phyloP scores from a whole-genome alignment of 1,284 basidiomycete species.

The Fomitopsis pinicola region DNA sequence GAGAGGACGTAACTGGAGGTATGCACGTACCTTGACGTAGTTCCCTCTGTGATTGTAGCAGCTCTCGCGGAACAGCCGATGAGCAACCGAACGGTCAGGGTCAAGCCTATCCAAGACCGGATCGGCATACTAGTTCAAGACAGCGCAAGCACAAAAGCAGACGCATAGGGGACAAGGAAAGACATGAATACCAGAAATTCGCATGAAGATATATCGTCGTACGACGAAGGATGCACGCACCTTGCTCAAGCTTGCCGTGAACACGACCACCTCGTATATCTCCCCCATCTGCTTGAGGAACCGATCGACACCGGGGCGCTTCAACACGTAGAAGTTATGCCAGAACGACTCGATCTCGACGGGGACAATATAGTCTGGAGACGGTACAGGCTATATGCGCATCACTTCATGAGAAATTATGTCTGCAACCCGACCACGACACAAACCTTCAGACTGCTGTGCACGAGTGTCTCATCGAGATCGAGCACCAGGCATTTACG shows the following conservation, averaged over 20 bases:
- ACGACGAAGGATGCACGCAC: slow-evolving; percentile 34
- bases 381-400: slow-evolving; percentile 74
- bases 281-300: slow-evolving; percentile 97
- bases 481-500: slow-evolving; percentile 94
- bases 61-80: slow-evolving; percentile 95
- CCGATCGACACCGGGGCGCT: slow-evolving; percentile 95
- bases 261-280: slow-evolving; percentile 96
- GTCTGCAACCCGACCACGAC: not conserved
- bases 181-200: slow-evolving; percentile 6
- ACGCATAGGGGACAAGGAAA: not conserved
- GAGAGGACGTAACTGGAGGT: not conserved
- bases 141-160: not conserved
- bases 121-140: slow-evolving; percentile 78
- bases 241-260: slow-evolving; percentile 96
- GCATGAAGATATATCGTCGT: not conserved
- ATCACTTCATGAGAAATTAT: not conserved
- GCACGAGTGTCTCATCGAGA: slow-evolving; percentile 93
- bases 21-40: slow-evolving; percentile 84
- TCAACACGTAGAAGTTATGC: slow-evolving; percentile 99
- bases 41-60: slow-evolving; percentile 99
- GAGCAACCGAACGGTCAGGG: slow-evolving; percentile 84
- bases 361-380: slow-evolving; percentile 97
- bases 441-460: slow-evolving; percentile 86
- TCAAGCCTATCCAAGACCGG: slow-evolving; percentile 98
- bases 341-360: slow-evolving; percentile 98